Evolutionary conservation across 208 protist genomes (phyloP).

Genomic region (Porcisia deanei): DNA sequence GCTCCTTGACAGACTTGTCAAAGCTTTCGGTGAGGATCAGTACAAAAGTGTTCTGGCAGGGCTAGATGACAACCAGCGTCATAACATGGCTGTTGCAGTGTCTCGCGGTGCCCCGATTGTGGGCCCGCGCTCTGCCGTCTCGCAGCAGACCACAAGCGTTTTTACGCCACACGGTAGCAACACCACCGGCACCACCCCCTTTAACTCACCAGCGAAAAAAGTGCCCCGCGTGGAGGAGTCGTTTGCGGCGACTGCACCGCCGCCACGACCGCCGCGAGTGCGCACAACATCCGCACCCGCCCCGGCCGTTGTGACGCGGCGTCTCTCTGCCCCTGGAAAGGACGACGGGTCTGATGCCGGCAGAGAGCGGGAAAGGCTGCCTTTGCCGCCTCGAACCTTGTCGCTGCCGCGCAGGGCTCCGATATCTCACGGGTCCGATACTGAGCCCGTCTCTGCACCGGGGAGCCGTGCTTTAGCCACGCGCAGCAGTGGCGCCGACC

Average conservation of each 20-base stretch:
- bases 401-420: slow-evolving; percentile 5
- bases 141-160: neutral
- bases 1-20: slow-evolving; percentile 58
- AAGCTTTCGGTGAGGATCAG: slow-evolving; percentile 50
- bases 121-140: slow-evolving; percentile 6
- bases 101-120: slow-evolving; percentile 21
- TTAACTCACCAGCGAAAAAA: slow-evolving; percentile 70
- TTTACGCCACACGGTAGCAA: slow-evolving; percentile 15
- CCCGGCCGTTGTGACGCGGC: slow-evolving; percentile 10
- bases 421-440: neutral
- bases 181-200: slow-evolving; percentile 31
- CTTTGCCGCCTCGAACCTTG: neutral
- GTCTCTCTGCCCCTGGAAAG: neutral
- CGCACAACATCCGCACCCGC: slow-evolving; percentile 6
- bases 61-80: slow-evolving; percentile 80
- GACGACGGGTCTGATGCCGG: neutral
- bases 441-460: neutral
- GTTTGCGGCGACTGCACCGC: neutral
- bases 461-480: neutral
- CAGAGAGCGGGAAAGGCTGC: neutral
- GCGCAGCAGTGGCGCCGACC: neutral
- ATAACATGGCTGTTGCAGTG: slow-evolving; percentile 41
- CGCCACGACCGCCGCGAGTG: neutral
- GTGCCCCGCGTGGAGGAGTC: slow-evolving; percentile 43
- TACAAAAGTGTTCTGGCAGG: slow-evolving; percentile 51